phyloP scores from a whole-genome alignment of 805 yeast species.

The Cyberlindnera americana region DNA sequence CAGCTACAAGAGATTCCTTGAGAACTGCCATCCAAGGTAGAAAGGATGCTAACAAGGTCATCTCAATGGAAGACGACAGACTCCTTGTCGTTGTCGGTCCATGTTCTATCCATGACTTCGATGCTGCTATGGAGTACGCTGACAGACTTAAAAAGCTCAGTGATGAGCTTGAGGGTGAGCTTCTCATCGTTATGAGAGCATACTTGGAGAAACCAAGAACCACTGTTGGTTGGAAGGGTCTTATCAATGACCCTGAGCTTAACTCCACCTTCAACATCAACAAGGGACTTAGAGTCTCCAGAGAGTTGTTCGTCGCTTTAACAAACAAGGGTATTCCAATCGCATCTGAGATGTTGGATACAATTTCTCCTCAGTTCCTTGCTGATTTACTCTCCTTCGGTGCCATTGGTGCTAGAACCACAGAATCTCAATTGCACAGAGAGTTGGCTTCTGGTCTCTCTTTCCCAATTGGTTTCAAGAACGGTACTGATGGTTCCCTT shows the following conservation, averaged over 20 bases:
- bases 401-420: slow-evolving; percentile 98
- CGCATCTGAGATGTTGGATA: slow-evolving; percentile 97
- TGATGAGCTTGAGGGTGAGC: slow-evolving; percentile 69
- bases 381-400: slow-evolving; percentile 90
- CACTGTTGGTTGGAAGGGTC: slow-evolving; percentile 98
- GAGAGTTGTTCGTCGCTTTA: slow-evolving; percentile 79
- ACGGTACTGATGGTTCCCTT: slow-evolving; percentile 95
- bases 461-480: slow-evolving; percentile 98
- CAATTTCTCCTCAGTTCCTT: slow-evolving; percentile 93
- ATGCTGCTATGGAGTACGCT: slow-evolving; percentile 87
- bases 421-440: slow-evolving; percentile 97
- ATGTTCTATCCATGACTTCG: slow-evolving; percentile 92
- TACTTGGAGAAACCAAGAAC: slow-evolving; percentile 98
- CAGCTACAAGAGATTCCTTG: slow-evolving; percentile 52
- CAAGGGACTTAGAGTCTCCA: slow-evolving; percentile 85
- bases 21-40: slow-evolving; percentile 75
- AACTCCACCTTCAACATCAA: slow-evolving; percentile 91
- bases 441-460: slow-evolving; percentile 96
- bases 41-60: slow-evolving; percentile 69
- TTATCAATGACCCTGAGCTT: slow-evolving; percentile 94
- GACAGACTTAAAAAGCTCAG: slow-evolving; percentile 59
- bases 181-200: slow-evolving; percentile 92
- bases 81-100: slow-evolving; percentile 90
- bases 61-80: slow-evolving; percentile 77
- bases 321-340: slow-evolving; percentile 83